Conservation (phyloP, 176 grass and related monocot genomes). For the Saccharum spontaneum region DNA sequence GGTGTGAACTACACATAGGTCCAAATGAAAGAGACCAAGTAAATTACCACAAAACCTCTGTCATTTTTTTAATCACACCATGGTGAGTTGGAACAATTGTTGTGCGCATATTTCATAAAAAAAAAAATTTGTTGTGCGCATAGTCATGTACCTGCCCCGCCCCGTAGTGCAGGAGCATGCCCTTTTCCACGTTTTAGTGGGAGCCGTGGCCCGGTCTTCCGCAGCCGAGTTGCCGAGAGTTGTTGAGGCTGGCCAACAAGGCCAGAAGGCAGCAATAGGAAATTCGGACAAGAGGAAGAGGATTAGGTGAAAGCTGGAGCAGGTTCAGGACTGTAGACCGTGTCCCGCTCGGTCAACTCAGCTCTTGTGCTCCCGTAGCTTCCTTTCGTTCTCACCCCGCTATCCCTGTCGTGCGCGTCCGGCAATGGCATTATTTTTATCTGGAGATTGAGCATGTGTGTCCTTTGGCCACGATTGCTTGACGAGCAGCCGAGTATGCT, state of each 20-base stretch:
- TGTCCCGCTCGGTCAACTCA: constrained; percentile 18
- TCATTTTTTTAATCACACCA: neutral
- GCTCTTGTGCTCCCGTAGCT: neutral
- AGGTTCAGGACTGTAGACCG: neutral
- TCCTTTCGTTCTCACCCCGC: constrained; percentile 20
- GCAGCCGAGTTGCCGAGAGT: constrained; percentile 15
- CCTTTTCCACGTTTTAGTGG: constrained; percentile 37
- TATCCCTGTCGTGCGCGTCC: constrained; percentile 25
- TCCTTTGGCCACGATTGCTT: neutral
- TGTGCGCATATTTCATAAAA: neutral
- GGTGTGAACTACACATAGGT: neutral
- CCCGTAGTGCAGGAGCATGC: neutral
- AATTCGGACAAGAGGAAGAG: constrained; percentile 12
- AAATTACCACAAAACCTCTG: neutral
- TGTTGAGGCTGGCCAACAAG: constrained; percentile 22
- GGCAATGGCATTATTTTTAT: neutral
- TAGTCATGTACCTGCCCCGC: neutral
- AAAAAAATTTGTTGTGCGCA: neutral
- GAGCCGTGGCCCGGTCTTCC: constrained; percentile 1
- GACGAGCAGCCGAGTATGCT: neutral
- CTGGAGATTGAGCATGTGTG: neutral
- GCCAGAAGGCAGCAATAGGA: neutral
- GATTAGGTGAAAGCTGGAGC: constrained; percentile 34
- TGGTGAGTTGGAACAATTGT: neutral
- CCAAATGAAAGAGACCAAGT: neutral